Conservation (phyloP, 2,329 filamentous ascomycete genomes). For the Allantophomopsis cytisporea region DNA sequence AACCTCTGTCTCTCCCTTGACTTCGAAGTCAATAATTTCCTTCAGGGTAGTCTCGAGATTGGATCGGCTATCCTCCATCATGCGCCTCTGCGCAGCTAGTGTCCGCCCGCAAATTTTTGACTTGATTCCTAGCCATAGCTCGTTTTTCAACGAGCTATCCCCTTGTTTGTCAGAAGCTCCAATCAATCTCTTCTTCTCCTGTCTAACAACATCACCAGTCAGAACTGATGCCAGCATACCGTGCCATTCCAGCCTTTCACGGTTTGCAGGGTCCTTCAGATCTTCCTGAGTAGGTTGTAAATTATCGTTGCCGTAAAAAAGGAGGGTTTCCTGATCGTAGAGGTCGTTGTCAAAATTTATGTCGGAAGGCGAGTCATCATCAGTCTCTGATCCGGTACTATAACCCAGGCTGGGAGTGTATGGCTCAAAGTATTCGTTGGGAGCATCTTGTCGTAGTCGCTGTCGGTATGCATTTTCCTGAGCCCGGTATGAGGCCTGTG, state of each 20-base stretch:
- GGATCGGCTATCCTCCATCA: constrained; percentile 73
- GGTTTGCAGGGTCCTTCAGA: constrained; percentile 72
- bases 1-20: constrained; percentile 84
- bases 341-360: constrained; percentile 69
- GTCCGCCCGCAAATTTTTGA: constrained; percentile 76
- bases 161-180: constrained; percentile 53
- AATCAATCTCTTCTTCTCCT: constrained; percentile 93
- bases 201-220: constrained; percentile 91
- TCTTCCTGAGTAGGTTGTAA: constrained; percentile 83
- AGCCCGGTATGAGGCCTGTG: constrained; percentile 61
- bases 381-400: constrained; percentile 63
- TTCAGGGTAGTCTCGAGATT: constrained; percentile 66
- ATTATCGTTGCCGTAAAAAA: constrained; percentile 86
- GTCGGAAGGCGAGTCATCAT: constrained; percentile 82
- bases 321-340: constrained; percentile 82
- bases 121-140: constrained; percentile 81
- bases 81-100: constrained; percentile 68
- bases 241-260: constrained; percentile 93
- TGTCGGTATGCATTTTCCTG: constrained; percentile 95
- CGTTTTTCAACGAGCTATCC: constrained; percentile 56
- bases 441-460: constrained; percentile 69
- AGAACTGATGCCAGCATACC: constrained; percentile 93
- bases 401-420: constrained; percentile 57
- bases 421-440: constrained; percentile 35
- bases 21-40: constrained; percentile 82